These are phyloP conservation scores for Trichophyton rubrum DNA, from an alignment of 2,329 filamentous ascomycete genomes.

Conservation along the genomic window DNA sequence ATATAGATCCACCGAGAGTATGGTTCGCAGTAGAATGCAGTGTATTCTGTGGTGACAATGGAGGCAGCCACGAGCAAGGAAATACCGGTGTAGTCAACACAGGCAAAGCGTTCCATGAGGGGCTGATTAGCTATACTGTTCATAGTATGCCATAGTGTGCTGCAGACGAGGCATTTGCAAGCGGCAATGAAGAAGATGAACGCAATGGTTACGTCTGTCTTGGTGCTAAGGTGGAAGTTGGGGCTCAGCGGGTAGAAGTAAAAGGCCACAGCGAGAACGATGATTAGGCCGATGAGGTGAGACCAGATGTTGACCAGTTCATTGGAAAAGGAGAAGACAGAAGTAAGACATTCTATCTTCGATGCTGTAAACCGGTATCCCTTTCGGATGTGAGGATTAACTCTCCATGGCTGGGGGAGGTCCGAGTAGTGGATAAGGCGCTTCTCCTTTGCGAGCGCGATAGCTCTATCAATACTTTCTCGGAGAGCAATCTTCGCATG, in stretches of 20 bases:
- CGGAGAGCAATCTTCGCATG: slow-evolving; percentile 71
- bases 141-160: slow-evolving; percentile 97
- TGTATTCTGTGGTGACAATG: slow-evolving; percentile 97
- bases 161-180: slow-evolving; percentile 88
- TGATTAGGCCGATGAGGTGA: slow-evolving; percentile 74
- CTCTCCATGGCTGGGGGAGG: slow-evolving; percentile 78
- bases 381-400: slow-evolving; percentile 82
- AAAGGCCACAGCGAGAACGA: slow-evolving; percentile 79
- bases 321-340: slow-evolving; percentile 75
- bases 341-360: slow-evolving; percentile 76
- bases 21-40: slow-evolving; percentile 96
- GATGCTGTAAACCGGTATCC: slow-evolving; percentile 92
- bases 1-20: slow-evolving; percentile 79
- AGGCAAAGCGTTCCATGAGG: slow-evolving; percentile 88
- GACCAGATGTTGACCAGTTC: slow-evolving; percentile 98
- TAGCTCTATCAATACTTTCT: slow-evolving; percentile 69
- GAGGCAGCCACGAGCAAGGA: slow-evolving; percentile 83
- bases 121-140: slow-evolving; percentile 84
- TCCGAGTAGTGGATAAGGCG: slow-evolving; percentile 83
- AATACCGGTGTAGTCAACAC: slow-evolving; percentile 96
- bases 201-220: slow-evolving; percentile 78
- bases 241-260: slow-evolving; percentile 86
- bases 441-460: slow-evolving; percentile 60
- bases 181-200: slow-evolving; percentile 94
- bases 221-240: slow-evolving; percentile 78